These are phyloP conservation scores for Zarea fungicola DNA, from an alignment of 2,329 filamentous ascomycete genomes.

Conservation along the genomic window DNA sequence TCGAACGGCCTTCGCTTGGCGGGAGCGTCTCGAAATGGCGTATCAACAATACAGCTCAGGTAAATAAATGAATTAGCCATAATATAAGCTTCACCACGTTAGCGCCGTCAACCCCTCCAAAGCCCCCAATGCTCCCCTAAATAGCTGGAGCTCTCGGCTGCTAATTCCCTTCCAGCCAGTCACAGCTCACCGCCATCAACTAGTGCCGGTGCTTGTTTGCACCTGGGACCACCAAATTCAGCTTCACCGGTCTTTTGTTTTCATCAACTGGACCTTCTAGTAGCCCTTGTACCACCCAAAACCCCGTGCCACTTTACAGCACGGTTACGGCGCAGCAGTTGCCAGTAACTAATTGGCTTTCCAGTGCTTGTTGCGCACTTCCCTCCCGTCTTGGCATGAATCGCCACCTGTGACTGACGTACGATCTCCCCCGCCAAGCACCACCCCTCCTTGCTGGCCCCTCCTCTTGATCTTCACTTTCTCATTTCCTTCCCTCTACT, in stretches of 20 bases:
- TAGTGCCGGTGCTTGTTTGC: conserved; percentile 1
- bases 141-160: not conserved
- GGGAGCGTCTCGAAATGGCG: too few relatives aligned
- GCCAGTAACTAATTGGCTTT: too few relatives aligned
- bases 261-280: not conserved
- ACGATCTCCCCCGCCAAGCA: conserved; percentile 11
- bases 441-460: conserved; percentile 11
- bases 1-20: too few relatives aligned
- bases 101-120: not conserved
- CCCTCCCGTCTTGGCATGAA: not conserved
- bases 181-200: conserved; percentile 5
- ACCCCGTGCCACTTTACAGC: too few relatives aligned
- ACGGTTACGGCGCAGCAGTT: too few relatives aligned
- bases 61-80: not conserved
- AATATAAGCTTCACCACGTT: conserved; percentile 5
- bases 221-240: conserved; percentile 3
- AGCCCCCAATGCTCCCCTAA: conserved; percentile 1
- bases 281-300: too few relatives aligned
- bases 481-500: conserved; percentile 13
- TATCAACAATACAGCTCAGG: too few relatives aligned
- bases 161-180: conserved; percentile 5
- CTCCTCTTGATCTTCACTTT: conserved; percentile 14
- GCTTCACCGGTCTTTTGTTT: conserved; percentile 10
- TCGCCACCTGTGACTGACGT: conserved; percentile 6
- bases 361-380: not conserved